A percentile compares a stretch with the other conserved stretches of the same genome.
Conservation (phyloP, 192 early-diverging fungal genomes). For the Coemansia sp. region DNA sequence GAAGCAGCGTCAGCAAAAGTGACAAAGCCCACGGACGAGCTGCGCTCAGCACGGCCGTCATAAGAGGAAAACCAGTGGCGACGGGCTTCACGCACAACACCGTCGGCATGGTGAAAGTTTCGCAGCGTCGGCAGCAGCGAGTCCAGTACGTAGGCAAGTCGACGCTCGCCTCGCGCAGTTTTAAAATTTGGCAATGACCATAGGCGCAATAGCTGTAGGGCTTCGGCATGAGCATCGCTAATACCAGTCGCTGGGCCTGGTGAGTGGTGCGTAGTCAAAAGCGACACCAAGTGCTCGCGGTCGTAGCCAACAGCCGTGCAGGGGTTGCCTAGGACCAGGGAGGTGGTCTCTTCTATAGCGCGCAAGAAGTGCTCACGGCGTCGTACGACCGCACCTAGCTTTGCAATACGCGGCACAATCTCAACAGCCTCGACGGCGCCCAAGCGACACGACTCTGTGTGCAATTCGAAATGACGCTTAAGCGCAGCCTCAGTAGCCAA, state of each 20-base stretch:
- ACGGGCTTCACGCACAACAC: constrained; percentile 51
- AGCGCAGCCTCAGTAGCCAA: constrained; percentile 60
- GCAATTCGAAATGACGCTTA: constrained; percentile 65
- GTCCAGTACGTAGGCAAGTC: constrained; percentile 39
- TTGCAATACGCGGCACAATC: constrained; percentile 59
- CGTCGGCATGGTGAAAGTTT: constrained; percentile 65
- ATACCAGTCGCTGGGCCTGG: neutral
- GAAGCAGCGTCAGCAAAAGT: constrained; percentile 45
- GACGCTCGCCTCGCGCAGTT: constrained; percentile 12
- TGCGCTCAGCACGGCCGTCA: constrained; percentile 41
- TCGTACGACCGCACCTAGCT: constrained; percentile 63
- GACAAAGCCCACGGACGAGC: constrained; percentile 50
- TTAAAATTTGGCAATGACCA: constrained; percentile 41
- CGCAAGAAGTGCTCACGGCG: constrained; percentile 60
- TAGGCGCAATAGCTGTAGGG: constrained; percentile 19
- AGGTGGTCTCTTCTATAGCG: constrained; percentile 61
- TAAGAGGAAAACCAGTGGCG: constrained; percentile 47
- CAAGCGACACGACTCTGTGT: constrained; percentile 10
- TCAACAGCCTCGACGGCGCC: constrained; percentile 69
- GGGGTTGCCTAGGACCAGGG: constrained; percentile 71
- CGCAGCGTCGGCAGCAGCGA: constrained; percentile 60
- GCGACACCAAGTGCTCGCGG: constrained; percentile 47
- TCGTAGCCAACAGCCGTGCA: constrained; percentile 66
- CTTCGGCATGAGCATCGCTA: constrained; percentile 8
- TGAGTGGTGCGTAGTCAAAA: constrained; percentile 18